Percentiles rank a stretch among this genome's conserved stretches.
These are phyloP conservation scores for Aspergillus aculeatus DNA, from an alignment of 2,329 filamentous ascomycete genomes.

Conservation along the genomic window DNA sequence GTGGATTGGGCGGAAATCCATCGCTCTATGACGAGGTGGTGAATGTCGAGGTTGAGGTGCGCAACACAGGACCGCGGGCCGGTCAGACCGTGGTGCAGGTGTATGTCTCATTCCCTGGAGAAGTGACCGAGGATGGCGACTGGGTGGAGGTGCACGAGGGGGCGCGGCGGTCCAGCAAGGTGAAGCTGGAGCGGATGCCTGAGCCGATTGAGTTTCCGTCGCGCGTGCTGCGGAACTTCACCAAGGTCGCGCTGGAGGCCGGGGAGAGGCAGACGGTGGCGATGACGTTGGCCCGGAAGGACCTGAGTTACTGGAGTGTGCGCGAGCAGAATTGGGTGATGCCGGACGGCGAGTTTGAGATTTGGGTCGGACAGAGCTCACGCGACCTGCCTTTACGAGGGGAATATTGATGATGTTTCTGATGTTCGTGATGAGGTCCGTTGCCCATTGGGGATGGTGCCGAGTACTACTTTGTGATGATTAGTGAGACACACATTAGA, in stretches of 20 bases:
- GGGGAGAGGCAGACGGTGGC: conserved; percentile 56
- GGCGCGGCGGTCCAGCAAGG: not conserved
- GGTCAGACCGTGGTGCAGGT: conserved; percentile 55
- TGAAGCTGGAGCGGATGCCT: conserved; percentile 22
- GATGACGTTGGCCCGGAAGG: conserved; percentile 63
- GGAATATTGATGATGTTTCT: not conserved
- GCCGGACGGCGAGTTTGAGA: conserved; percentile 42
- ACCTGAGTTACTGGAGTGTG: conserved; percentile 72
- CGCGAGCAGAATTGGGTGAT: conserved; percentile 68
- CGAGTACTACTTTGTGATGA: not conserved
- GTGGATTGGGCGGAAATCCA: conserved; percentile 55
- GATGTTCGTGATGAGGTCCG: too few species aligned
- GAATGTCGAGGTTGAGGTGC: conserved; percentile 46
- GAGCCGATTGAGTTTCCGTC: conserved; percentile 64
- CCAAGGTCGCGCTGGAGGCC: conserved; percentile 61
- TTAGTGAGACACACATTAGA: not conserved
- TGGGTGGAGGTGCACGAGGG: conserved; percentile 12
- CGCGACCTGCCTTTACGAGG: conserved; percentile 33
- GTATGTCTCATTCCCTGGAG: conserved; percentile 66
- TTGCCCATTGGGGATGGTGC: too few species aligned
- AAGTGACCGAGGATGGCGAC: conserved; percentile 28
- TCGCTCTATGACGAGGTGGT: conserved; percentile 52
- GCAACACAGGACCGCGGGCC: conserved; percentile 48
- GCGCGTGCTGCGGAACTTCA: conserved; percentile 65
- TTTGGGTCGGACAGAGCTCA: conserved; percentile 40